These are phyloP conservation scores for Kockiozyma suomiensis DNA, from an alignment of 805 yeast genomes.

Conservation along the genomic window DNA sequence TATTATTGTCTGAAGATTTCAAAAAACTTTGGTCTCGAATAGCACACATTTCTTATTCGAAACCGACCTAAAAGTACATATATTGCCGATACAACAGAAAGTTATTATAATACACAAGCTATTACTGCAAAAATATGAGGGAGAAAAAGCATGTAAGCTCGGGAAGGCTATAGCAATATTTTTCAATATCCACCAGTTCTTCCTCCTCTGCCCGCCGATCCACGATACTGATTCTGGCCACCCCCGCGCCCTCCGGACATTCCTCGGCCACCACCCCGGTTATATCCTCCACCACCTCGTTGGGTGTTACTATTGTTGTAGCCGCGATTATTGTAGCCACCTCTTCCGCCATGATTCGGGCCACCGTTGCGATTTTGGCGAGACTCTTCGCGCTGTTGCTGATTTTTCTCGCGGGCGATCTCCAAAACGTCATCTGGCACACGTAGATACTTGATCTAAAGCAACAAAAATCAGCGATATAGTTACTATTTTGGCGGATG, in stretches of 20 bases:
- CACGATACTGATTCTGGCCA: slow-evolving; percentile 9
- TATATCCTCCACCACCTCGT: slow-evolving; percentile 22
- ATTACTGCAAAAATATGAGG: too few species aligned
- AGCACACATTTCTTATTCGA: too few species aligned
- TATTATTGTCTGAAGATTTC: too few species aligned
- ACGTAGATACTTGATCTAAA: slow-evolving; percentile 47
- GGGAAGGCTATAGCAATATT: background rate
- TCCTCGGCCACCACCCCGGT: slow-evolving; percentile 14
- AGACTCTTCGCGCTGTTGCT: slow-evolving; percentile 42
- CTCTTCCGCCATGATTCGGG: slow-evolving; percentile 28
- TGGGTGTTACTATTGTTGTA: slow-evolving; percentile 7
- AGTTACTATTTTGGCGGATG: too few species aligned
- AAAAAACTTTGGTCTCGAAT: too few species aligned
- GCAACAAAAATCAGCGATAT: too few species aligned
- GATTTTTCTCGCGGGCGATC: slow-evolving; percentile 45
- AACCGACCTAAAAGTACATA: too few species aligned
- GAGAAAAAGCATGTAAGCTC: too few species aligned
- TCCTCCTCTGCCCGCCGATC: slow-evolving; percentile 3
- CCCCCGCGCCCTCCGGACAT: slow-evolving; percentile 25
- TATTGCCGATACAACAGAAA: too few species aligned
- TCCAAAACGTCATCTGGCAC: slow-evolving; percentile 48
- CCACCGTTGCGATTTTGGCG: slow-evolving; percentile 31
- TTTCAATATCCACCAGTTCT: background rate
- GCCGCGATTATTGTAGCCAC: slow-evolving; percentile 27
- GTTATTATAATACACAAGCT: too few species aligned